Conservation (phyloP, 169 alveolate species). For the Eimeria maxima region DNA sequence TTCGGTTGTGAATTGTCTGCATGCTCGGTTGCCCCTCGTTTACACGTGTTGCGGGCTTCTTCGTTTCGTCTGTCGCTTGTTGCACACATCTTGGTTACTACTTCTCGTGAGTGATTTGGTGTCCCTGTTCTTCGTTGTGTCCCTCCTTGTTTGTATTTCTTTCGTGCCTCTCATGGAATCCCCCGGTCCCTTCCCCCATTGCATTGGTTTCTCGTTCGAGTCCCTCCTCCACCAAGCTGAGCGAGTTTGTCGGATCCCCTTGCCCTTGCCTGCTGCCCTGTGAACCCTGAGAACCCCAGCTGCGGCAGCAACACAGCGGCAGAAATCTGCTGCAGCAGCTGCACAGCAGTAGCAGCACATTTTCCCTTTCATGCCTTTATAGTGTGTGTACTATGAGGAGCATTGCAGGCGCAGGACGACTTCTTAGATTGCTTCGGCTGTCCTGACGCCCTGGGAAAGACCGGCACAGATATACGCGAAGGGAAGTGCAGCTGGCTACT, state of each 20-base stretch:
- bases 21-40: background rate
- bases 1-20: background rate
- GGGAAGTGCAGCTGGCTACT: constrained; percentile 84
- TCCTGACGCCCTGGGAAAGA: constrained; percentile 80
- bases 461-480: constrained; percentile 85
- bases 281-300: background rate
- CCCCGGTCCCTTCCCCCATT: background rate
- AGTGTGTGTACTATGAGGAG: background rate
- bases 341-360: background rate
- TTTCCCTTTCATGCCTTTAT: background rate
- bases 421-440: constrained; percentile 83
- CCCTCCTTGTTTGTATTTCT: background rate
- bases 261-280: background rate
- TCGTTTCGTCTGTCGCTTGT: background rate
- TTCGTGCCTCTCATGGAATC: background rate
- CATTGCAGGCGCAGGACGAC: constrained; percentile 84
- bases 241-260: background rate
- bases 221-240: background rate
- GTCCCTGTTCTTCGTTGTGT: background rate
- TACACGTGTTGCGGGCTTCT: background rate
- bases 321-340: background rate
- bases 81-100: background rate
- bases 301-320: background rate
- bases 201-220: background rate
- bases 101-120: background rate